Evolutionary conservation across 2,329 filamentous ascomycete genomes (phyloP), one percentile per base, ranked within the genome.

Genomic region (Fusarium heterosporum): DNA sequence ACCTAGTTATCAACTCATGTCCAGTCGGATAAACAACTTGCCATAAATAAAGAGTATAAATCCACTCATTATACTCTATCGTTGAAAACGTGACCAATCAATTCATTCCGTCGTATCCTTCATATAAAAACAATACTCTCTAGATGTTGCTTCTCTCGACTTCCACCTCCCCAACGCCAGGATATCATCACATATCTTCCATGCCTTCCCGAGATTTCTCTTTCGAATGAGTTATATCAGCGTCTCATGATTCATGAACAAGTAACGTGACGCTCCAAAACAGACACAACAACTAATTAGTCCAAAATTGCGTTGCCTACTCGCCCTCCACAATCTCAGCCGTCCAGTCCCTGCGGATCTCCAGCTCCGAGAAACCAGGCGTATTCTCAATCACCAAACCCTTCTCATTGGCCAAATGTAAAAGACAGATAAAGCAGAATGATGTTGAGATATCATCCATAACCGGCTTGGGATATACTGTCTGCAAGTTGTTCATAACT

Each of bases 361-460:
- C 81, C 62, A 90, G 78, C 72, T 90, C 88, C 51, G 80, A 82
- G 55, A 90, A 78, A 46, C 84, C 86, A 40, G 82, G 79, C 12
- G 85, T 85, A 71, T 87, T 87, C 68, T 91, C 86, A 64, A 97
- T 91, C 25, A 91, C 84, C 38, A 97, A 82, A 0, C 94, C 94
- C 81, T 96, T 95, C 76, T 97, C 94, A 79, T 97, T 97, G 61
- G 94, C 94, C 73, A 97, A 77, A 79, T 97, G 94, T 68, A 97
- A 81, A 58, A 97, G 80, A 73, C 92, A 96, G 74, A 99, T 99
- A 80, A 98, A 99, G 77, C 96, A 97, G 79, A 82, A 90, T 66
- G 87, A 96, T 0, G 96, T 99, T 34, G 93, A 97, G 74, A 99
- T 98, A 78, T 99, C 96, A 62, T 91, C 89, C 88, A 99, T 92